Percentiles rank a stretch among this genome's conserved stretches.
Evolutionary conservation across 2,329 filamentous ascomycete species (phyloP).

Genomic region (Colletotrichum tabaci): DNA sequence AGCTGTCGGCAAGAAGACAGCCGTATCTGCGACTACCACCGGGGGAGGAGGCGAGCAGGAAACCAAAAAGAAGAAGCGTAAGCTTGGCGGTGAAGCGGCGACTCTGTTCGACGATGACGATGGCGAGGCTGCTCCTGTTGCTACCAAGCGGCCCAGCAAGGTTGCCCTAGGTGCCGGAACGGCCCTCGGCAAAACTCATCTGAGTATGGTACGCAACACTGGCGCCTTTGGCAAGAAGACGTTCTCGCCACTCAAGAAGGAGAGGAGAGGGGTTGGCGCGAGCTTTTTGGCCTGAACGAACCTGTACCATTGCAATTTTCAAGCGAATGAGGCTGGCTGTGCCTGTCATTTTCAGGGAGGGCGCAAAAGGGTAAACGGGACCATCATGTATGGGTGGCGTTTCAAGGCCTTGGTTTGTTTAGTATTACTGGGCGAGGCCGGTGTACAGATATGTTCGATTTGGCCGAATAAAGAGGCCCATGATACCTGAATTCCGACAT

Average conservation of each 20-base stretch:
- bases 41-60: constrained; percentile 53
- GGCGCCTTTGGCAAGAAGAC: constrained; percentile 64
- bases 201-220: constrained; percentile 56
- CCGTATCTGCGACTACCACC: constrained; percentile 46
- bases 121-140: constrained; percentile 57
- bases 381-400: constrained; percentile 36
- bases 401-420: neutral
- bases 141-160: constrained; percentile 52
- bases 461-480: constrained; percentile 22
- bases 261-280: constrained; percentile 73
- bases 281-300: constrained; percentile 68
- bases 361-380: constrained; percentile 6
- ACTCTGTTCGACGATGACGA: constrained; percentile 81
- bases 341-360: neutral
- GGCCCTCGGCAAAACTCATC: constrained; percentile 51
- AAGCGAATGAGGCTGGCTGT: constrained; percentile 3
- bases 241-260: constrained; percentile 82
- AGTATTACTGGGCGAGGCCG: constrained; percentile 4
- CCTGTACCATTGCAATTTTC: neutral
- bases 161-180: constrained; percentile 46
- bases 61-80: constrained; percentile 79
- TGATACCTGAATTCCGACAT: neutral
- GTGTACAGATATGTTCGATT: constrained; percentile 15
- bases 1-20: constrained; percentile 42
- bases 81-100: constrained; percentile 74